phyloP scores from a whole-genome alignment of 1,139 yeast genomes.

The Taphrina flavorubra region DNA sequence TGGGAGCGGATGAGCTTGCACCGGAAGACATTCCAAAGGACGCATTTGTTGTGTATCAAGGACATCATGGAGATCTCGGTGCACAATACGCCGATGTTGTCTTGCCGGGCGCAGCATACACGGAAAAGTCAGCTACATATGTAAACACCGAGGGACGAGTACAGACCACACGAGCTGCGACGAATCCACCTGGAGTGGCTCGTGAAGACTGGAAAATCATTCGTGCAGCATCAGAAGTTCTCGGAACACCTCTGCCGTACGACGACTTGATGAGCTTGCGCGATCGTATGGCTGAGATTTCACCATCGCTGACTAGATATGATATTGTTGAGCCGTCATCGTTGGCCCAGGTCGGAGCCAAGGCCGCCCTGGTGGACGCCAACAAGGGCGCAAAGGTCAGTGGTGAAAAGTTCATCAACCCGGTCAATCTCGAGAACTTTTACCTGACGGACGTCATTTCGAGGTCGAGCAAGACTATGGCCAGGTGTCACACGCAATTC shows the following conservation, averaged over 20 bases:
- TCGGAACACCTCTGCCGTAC: conserved; percentile 74
- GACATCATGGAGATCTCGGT: conserved; percentile 91
- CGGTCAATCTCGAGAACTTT: conserved; percentile 76
- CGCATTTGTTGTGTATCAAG: conserved; percentile 88
- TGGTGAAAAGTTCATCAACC: conserved; percentile 60
- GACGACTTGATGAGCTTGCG: conserved; percentile 75
- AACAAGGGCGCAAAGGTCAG: conserved; percentile 55
- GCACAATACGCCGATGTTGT: conserved; percentile 88
- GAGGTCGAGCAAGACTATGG: conserved; percentile 51
- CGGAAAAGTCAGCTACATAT: conserved; percentile 86
- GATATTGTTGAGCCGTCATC: conserved; percentile 77
- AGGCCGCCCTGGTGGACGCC: conserved; percentile 54
- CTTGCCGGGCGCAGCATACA: conserved; percentile 86
- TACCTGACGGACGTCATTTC: conserved; percentile 89
- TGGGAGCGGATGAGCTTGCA: conserved; percentile 82
- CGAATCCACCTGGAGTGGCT: conserved; percentile 88
- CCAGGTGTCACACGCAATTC: conserved; percentile 39
- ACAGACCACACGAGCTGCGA: conserved; percentile 84
- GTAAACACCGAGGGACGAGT: conserved; percentile 92
- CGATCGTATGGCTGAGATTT: conserved; percentile 72
- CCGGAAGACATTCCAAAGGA: conserved; percentile 76
- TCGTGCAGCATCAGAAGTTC: conserved; percentile 81
- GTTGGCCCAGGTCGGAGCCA: conserved; percentile 65
- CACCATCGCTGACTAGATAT: conserved; percentile 80
- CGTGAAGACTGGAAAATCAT: conserved; percentile 92